Evolutionary conservation across 768 basidiomycete species (phyloP).

Genomic region (Phaffia australis): DNA sequence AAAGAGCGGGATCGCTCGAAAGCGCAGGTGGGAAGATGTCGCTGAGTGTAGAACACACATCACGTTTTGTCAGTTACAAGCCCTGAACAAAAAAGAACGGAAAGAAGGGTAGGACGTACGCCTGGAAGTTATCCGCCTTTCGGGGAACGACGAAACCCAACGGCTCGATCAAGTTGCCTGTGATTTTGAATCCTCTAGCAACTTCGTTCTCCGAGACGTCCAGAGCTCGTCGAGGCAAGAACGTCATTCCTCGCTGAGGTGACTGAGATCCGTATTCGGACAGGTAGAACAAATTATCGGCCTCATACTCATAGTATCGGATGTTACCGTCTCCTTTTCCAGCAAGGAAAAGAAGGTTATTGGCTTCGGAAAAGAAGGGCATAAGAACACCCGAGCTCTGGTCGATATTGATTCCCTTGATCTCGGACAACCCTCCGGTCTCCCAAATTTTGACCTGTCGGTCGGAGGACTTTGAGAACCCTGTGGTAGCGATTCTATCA

Average conservation of each 20-base stretch:
- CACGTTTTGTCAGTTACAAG: neutral
- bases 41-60: neutral
- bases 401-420: slow-evolving; percentile 72
- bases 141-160: slow-evolving; percentile 92
- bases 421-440: slow-evolving; percentile 56
- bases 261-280: slow-evolving; percentile 58
- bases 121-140: slow-evolving; percentile 44
- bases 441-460: slow-evolving; percentile 87
- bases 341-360: slow-evolving; percentile 56
- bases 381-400: slow-evolving; percentile 64
- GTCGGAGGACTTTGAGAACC: slow-evolving; percentile 95
- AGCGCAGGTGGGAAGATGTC: slow-evolving; percentile 83
- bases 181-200: slow-evolving; percentile 83
- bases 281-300: slow-evolving; percentile 57
- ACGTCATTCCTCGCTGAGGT: slow-evolving; percentile 77
- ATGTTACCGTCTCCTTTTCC: slow-evolving; percentile 94
- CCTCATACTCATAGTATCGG: slow-evolving; percentile 89
- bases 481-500: slow-evolving; percentile 84
- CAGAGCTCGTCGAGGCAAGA: slow-evolving; percentile 83
- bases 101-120: slow-evolving; percentile 35
- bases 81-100: neutral
- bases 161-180: slow-evolving; percentile 63
- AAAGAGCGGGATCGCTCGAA: slow-evolving; percentile 64
- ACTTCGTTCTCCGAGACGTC: slow-evolving; percentile 88
- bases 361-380: slow-evolving; percentile 90